Conservation (phyloP, 2,329 filamentous ascomycete species). For the Lecanicillium sp. region DNA sequence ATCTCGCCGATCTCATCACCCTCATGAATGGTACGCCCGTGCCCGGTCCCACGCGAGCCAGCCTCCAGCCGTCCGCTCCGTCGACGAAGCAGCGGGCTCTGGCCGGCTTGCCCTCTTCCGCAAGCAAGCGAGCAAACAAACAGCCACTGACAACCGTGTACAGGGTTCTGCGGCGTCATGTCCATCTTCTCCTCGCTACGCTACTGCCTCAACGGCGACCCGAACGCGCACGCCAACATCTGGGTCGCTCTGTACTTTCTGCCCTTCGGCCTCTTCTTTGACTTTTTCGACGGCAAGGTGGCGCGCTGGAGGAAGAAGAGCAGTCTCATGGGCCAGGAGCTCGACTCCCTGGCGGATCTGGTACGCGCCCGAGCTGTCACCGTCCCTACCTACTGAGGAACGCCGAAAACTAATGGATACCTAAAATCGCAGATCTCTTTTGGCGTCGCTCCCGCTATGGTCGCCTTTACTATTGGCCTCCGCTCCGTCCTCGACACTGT, state of each 20-base stretch:
- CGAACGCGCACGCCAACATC: slow-evolving; percentile 59
- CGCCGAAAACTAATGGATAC: neutral
- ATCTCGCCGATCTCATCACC: slow-evolving; percentile 79
- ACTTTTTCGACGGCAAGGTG: slow-evolving; percentile 96
- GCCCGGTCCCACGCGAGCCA: neutral
- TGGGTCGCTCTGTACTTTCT: slow-evolving; percentile 83
- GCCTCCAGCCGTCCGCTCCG: too few species aligned
- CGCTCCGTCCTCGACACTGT: slow-evolving; percentile 80
- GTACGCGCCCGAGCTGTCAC: slow-evolving; percentile 44
- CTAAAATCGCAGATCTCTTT: slow-evolving; percentile 78
- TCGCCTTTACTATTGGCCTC: slow-evolving; percentile 83
- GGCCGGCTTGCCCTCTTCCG: neutral
- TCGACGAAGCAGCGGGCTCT: neutral
- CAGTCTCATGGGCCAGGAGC: slow-evolving; percentile 93
- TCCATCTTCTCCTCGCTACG: slow-evolving; percentile 92
- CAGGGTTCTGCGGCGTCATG: slow-evolving; percentile 81
- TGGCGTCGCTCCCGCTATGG: slow-evolving; percentile 79
- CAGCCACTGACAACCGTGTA: neutral
- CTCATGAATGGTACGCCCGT: slow-evolving; percentile 61
- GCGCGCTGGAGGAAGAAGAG: slow-evolving; percentile 96
- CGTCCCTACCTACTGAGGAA: too few species aligned
- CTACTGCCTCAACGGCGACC: slow-evolving; percentile 70
- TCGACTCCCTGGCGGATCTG: slow-evolving; percentile 92
- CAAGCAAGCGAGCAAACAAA: slow-evolving; percentile 4
- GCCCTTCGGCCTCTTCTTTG: slow-evolving; percentile 91